Evolutionary conservation across 768 basidiomycete species (phyloP).

Genomic region (Pisolithus albus): DNA sequence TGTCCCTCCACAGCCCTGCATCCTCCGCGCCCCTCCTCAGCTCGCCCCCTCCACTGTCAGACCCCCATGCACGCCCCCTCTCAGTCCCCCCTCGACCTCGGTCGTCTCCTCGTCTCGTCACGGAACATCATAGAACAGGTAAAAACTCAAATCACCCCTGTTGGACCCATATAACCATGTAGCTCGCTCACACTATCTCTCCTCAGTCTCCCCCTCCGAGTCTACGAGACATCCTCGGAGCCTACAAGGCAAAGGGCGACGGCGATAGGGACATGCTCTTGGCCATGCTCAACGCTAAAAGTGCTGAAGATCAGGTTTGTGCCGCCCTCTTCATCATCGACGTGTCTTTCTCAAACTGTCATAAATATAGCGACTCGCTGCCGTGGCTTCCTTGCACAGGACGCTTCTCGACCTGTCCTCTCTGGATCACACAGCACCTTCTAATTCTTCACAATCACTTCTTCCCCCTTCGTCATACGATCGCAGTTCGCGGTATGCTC

Average conservation of each 20-base stretch:
- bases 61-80: conserved; percentile 11
- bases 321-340: conserved; percentile 1
- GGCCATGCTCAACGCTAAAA: conserved; percentile 86
- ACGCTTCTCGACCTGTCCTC: conserved; percentile 58
- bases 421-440: conserved; percentile 21
- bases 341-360: conserved; percentile 7
- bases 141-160: background rate
- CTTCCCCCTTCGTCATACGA: conserved; percentile 34
- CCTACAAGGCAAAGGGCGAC: conserved; percentile 80
- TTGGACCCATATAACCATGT: conserved; percentile 1
- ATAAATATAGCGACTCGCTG: conserved; percentile 54
- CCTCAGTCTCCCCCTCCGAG: conserved; percentile 67
- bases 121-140: conserved; percentile 46
- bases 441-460: conserved; percentile 24
- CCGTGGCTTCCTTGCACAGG: conserved; percentile 61
- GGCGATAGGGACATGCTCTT: conserved; percentile 90
- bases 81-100: conserved; percentile 16
- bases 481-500: conserved; percentile 15
- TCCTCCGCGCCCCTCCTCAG: no score
- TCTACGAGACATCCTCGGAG: conserved; percentile 78
- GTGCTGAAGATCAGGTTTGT: conserved; percentile 85
- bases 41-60: conserved; percentile 10
- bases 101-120: conserved; percentile 35
- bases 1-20: conserved; percentile 11
- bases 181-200: background rate